Base-by-base conservation (phyloP, 495 filamentous ascomycete genomes). In the Aspergillus avenaceus region DNA sequence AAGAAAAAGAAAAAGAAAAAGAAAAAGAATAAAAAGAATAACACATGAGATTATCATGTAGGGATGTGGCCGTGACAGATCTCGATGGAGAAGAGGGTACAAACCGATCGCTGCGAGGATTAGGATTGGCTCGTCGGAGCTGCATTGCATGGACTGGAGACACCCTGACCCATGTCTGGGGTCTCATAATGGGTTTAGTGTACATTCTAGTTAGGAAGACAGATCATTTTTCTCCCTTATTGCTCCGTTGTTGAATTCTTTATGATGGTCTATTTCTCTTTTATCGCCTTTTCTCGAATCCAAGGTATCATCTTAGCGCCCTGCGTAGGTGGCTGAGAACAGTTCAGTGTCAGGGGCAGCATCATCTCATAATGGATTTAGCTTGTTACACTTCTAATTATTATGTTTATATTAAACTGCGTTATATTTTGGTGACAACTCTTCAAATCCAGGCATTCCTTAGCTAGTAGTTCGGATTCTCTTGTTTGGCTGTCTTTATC, bases 31-130 rank as follows among this genome's bases (percentile, higher is more conserved):
- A 42, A 4, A n/a, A 7, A 3, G 28, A 31, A 42, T 13, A 26
- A 11, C 40, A 27, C 8, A 41, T 9, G 47, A 8, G 28, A 32
- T 32, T 45, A 31, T 31, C 11, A 36, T 16, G 41, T 52, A 53
- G 50, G 50, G 50, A 42, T 53, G 44, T 47, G 50, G 43, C n/a
- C 47, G 47, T 50, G 41, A 50, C 52, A 54, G 52, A 52, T 52
- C 49, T 51, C 49, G 49, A 51, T 44, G 41, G 41, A 45, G 42
- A 42, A 40, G 32, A 42, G 18, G 32, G 16, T 28, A 41, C 19
- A 27, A 25, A 38, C 49, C 31, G 41, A 45, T 51, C 49, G 31
- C 28, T 50, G 27, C 19, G 48, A 50, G 38, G 40, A 42, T 42
- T 26, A 21, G 26, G 42, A 45, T 37, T 45, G 34, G 31, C 38